These are phyloP conservation scores for Pseudocercospora fijiensis DNA, from an alignment of 2,329 filamentous ascomycete species.

Conservation along the genomic window DNA sequence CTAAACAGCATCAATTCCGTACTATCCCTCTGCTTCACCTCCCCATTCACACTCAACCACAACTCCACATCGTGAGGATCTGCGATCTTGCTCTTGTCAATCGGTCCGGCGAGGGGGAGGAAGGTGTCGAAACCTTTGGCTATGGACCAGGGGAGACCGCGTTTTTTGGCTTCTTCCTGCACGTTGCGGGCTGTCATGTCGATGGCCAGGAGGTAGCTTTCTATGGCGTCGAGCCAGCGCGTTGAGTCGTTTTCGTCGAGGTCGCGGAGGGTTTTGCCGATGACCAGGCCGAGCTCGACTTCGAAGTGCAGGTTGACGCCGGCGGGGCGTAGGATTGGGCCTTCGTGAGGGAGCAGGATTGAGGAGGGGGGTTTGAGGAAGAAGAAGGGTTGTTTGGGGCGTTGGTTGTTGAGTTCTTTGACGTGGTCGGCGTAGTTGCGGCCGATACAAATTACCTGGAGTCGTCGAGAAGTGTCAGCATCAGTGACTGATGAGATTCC, in stretches of 20 bases:
- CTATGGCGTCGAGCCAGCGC: constrained; percentile 77
- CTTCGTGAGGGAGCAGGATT: constrained; percentile 74
- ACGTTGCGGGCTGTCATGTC: constrained; percentile 97
- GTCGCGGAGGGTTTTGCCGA: constrained; percentile 77
- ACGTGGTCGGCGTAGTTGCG: constrained; percentile 98
- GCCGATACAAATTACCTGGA: constrained; percentile 83
- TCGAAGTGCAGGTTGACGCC: constrained; percentile 91
- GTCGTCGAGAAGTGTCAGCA: background rate
- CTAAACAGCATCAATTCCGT: constrained; percentile 93
- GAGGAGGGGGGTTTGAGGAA: constrained; percentile 93
- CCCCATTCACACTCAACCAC: constrained; percentile 78
- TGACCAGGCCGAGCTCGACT: constrained; percentile 86
- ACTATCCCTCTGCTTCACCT: constrained; percentile 76
- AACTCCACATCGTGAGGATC: constrained; percentile 88
- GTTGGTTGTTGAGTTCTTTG: constrained; percentile 80
- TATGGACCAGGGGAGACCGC: constrained; percentile 93
- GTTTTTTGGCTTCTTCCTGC: constrained; percentile 95
- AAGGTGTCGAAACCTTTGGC: constrained; percentile 99
- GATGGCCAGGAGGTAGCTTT: constrained; percentile 84
- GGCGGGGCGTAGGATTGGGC: constrained; percentile 76
- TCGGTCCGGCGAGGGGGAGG: constrained; percentile 78
- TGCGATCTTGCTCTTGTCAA: constrained; percentile 74
- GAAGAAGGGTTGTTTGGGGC: constrained; percentile 96
- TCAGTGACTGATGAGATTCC: background rate
- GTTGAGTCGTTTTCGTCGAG: constrained; percentile 70